phyloP scores from a whole-genome alignment of 176 grass and related monocot genomes.

The Luzula sylvatica region DNA sequence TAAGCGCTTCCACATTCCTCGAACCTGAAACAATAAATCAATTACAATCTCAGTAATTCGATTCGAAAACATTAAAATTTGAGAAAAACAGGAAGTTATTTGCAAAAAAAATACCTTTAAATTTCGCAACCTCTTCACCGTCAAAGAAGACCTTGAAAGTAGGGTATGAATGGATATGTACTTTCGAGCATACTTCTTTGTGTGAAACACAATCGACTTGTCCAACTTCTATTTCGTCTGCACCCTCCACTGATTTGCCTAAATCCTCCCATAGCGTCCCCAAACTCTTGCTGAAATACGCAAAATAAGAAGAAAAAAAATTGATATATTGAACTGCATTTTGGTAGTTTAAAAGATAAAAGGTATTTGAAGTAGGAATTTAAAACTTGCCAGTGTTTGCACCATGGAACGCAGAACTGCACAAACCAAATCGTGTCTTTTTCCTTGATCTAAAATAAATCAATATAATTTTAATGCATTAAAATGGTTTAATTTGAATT shows the following conservation, averaged over 20 bases:
- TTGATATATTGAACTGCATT: not conserved
- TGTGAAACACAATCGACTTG: conserved; percentile 65
- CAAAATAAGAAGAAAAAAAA: not conserved
- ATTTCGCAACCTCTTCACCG: conserved; percentile 80
- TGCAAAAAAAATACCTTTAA: conserved; percentile 55
- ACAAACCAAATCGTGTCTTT: conserved; percentile 90
- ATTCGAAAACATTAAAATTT: not conserved
- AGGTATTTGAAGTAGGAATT: not conserved
- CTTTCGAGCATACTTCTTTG: conserved; percentile 85
- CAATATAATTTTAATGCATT: not conserved
- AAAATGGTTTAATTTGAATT: not conserved
- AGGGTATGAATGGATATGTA: conserved; percentile 84
- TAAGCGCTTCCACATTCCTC: conserved; percentile 71
- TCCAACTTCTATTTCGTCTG: conserved; percentile 89
- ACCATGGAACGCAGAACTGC: conserved; percentile 82
- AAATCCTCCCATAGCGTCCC: conserved; percentile 93
- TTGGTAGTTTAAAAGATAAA: not conserved
- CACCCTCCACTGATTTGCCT: conserved; percentile 57
- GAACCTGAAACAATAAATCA: conserved; percentile 35
- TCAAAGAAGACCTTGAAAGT: conserved; percentile 92
- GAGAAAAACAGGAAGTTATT: conserved; percentile 2
- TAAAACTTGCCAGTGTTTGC: conserved; percentile 74
- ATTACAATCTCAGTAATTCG: not conserved
- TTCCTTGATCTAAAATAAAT: conserved; percentile 63
- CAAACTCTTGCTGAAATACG: conserved; percentile 69